Evolutionary conservation across 345 rosid species (phyloP).

Genomic region (Camelina hispida): DNA sequence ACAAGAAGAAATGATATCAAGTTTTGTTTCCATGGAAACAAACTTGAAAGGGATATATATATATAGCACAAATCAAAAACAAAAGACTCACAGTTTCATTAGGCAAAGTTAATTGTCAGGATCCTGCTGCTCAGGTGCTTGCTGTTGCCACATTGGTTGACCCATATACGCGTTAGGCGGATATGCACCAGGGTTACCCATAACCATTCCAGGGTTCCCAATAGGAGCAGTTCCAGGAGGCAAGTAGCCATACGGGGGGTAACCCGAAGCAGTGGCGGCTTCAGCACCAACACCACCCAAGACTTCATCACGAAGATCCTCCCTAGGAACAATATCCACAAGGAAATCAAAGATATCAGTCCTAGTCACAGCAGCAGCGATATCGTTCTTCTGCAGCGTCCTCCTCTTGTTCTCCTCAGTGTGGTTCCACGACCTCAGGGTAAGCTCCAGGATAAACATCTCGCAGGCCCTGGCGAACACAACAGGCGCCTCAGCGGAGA

Average conservation of each 20-base stretch:
- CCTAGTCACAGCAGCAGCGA: constrained; percentile 87
- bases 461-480: constrained; percentile 93
- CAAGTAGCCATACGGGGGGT: constrained; percentile 75
- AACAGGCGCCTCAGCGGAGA: constrained; percentile 93
- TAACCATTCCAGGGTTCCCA: constrained; percentile 72
- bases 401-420: constrained; percentile 94
- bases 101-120: constrained; percentile 42
- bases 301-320: constrained; percentile 86
- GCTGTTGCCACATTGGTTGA: constrained; percentile 75
- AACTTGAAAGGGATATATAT: background rate
- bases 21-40: background rate
- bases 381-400: constrained; percentile 90
- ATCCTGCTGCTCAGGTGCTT: constrained; percentile 69
- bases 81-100: constrained; percentile 17
- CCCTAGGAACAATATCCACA: constrained; percentile 92
- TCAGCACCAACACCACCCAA: constrained; percentile 43
- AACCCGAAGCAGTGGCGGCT: constrained; percentile 62
- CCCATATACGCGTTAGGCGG: constrained; percentile 71
- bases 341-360: constrained; percentile 91
- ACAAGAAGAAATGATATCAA: constrained; percentile 6
- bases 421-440: constrained; percentile 90
- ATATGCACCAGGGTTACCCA: constrained; percentile 77
- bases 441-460: constrained; percentile 88
- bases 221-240: constrained; percentile 66
- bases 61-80: background rate